phyloP scores from a whole-genome alignment of 495 filamentous ascomycete genomes.

The Jackrogersella multiformis region DNA sequence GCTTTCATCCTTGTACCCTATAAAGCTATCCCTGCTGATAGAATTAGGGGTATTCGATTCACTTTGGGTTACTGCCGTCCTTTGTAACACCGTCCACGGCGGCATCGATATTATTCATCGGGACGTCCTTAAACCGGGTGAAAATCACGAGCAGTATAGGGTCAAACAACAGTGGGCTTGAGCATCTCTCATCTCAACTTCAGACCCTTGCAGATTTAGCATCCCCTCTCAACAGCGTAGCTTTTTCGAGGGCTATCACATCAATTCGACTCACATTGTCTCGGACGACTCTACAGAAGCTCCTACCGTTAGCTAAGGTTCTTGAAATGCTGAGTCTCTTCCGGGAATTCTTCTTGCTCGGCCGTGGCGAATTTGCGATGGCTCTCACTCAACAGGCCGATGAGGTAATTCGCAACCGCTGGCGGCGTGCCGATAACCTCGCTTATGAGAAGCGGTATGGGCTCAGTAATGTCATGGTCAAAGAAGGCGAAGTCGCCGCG shows the following conservation, averaged over 20 bases:
- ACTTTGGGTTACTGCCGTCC: constrained; percentile 69
- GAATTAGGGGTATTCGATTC: constrained; percentile 62
- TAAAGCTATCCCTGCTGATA: constrained; percentile 5
- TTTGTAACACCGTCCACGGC: constrained; percentile 82
- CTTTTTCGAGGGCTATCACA: constrained; percentile 73
- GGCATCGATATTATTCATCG: constrained; percentile 88
- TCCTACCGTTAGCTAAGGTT: constrained; percentile 79
- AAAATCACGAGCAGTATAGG: constrained; percentile 60
- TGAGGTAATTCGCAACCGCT: constrained; percentile 69
- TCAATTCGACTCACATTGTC: constrained; percentile 83
- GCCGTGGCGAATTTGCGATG: constrained; percentile 89
- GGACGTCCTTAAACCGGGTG: constrained; percentile 85
- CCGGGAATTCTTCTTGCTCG: constrained; percentile 86
- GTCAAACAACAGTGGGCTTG: constrained; percentile 67
- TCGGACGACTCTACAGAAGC: constrained; percentile 77
- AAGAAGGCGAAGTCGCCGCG: constrained; percentile 84
- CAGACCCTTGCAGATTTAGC: constrained; percentile 72
- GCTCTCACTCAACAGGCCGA: constrained; percentile 86
- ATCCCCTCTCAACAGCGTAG: constrained; percentile 76
- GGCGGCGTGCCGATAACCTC: constrained; percentile 62
- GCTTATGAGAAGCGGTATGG: constrained; percentile 61
- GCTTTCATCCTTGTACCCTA: background rate
- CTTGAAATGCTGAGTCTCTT: constrained; percentile 79
- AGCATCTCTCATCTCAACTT: constrained; percentile 74
- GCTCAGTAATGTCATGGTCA: constrained; percentile 70